Percentiles rank a stretch among this genome's conserved stretches.
phyloP scores from a whole-genome alignment of 495 filamentous ascomycete genomes.

The Annulohypoxylon stygium region DNA sequence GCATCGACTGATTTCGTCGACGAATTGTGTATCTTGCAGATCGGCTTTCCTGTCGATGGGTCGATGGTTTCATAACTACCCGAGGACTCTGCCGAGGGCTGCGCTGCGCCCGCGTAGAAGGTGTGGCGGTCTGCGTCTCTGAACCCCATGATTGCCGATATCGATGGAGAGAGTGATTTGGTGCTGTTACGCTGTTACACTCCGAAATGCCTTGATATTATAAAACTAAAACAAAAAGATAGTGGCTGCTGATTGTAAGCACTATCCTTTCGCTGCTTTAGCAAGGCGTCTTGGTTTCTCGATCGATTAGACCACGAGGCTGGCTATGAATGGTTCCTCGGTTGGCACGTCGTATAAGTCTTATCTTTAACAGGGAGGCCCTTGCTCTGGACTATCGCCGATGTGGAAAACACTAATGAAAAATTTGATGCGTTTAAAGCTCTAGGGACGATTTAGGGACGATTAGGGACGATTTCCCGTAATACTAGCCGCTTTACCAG shows the following conservation, averaged over 20 bases:
- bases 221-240: not conserved
- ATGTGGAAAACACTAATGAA: slow-evolving; percentile 14
- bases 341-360: not conserved
- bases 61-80: slow-evolving; percentile 74
- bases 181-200: not conserved
- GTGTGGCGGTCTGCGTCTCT: slow-evolving; percentile 67
- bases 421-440: slow-evolving; percentile 3
- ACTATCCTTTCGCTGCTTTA: slow-evolving; percentile 1
- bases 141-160: slow-evolving; percentile 57
- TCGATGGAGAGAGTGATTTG: slow-evolving; percentile 14
- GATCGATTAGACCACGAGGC: slow-evolving; percentile 4
- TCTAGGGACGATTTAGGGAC: not conserved
- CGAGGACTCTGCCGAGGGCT: slow-evolving; percentile 67
- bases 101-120: slow-evolving; percentile 75
- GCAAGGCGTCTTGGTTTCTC: not conserved
- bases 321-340: slow-evolving; percentile 11
- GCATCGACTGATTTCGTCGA: slow-evolving; percentile 73
- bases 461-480: not conserved
- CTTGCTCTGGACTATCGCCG: slow-evolving; percentile 9
- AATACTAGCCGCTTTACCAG: not conserved
- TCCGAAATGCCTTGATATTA: slow-evolving; percentile 6
- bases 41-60: slow-evolving; percentile 72
- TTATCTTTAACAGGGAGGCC: slow-evolving; percentile 19
- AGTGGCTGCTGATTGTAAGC: not conserved
- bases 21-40: slow-evolving; percentile 74